Evolutionary conservation across 345 rosid genomes (phyloP), one percentile per base, ranked within the genome.

Genomic region (Bretschneidera sinensis): DNA sequence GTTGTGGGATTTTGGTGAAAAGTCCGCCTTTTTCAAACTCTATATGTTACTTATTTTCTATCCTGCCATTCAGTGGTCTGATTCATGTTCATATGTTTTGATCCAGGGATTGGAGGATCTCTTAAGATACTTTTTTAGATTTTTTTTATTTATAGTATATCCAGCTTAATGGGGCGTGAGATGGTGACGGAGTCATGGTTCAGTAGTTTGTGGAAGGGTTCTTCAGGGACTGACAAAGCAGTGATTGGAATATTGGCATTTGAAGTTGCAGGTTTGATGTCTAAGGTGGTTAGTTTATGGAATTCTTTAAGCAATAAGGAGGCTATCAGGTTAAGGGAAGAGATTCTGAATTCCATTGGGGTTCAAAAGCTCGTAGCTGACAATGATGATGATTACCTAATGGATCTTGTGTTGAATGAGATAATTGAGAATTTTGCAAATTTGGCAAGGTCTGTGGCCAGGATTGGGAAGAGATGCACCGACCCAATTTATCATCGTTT

Each of bases 351-450:
- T 64, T 78, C 87, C 0, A 48, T 67, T 51, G 92, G 89, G 20
- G 55, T 80, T 48, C 70, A 45, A 48, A 78, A 65, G 60, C 84
- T 86, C 45, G 84, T 83, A 1, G 63, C 89, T 0, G 77, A 71
- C 49, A 76, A 86, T 51, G 80, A 57, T 43, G 80, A 57, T 43
- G 66, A 66, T 65, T 71, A 74, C 61, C 68, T 83, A 25, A 73
- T 83, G 83, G 87, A 83, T 59, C 83, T 86, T 48, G 83, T 74
- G 50, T 43, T 83, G 48, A 76, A 76, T 20, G 85, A 86, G 81
- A 72, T 81, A 21, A 63, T 83, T 21, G 80, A 66, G 54, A 78
- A 78, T 49, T 81, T 83, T 56, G 81, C 71, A 48, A 54, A 71
- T 45, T 21, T 81, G 4, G 76, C 79, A 11, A 76, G 56, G 33